Conservation (phyloP, 2,329 filamentous ascomycete species). For the Colletotrichum musae region DNA sequence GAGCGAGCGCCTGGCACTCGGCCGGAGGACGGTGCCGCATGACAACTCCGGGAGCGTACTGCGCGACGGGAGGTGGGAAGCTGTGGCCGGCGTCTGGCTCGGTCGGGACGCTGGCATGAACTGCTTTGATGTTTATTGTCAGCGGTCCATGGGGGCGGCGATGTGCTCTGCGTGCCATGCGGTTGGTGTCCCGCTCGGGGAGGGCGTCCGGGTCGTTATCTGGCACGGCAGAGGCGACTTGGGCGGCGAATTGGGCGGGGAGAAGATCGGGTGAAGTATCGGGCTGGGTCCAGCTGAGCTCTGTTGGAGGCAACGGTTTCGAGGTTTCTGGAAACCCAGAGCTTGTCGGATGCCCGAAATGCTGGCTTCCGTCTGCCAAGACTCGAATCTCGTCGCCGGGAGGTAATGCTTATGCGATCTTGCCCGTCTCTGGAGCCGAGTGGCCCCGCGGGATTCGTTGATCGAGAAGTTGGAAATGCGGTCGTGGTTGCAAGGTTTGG, state of each 20-base stretch:
- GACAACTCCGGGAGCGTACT: neutral
- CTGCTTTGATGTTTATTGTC: conserved; percentile 20
- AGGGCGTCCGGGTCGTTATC: neutral
- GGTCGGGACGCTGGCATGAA: conserved; percentile 11
- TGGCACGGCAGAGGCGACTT: neutral
- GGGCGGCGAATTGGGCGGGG: neutral
- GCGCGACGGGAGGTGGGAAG: neutral
- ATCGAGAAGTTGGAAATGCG: neutral
- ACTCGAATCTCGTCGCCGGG: neutral
- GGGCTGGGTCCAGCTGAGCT: neutral
- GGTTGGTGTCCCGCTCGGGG: neutral
- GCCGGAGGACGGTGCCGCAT: neutral
- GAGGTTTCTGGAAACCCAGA: neutral
- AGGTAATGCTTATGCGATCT: conserved; percentile 25
- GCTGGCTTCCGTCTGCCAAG: conserved; percentile 9
- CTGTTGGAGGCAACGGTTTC: neutral
- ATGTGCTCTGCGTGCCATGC: conserved; percentile 8
- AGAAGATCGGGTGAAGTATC: neutral
- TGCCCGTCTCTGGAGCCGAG: conserved; percentile 9
- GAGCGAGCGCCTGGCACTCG: neutral
- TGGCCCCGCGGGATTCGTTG: neutral
- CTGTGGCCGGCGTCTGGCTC: neutral
- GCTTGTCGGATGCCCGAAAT: neutral
- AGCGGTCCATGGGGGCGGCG: neutral
- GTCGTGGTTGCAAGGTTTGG: too few relatives aligned